These are phyloP conservation scores for Euphorbia lathyris DNA, from an alignment of 345 rosid genomes.

Conservation along the genomic window DNA sequence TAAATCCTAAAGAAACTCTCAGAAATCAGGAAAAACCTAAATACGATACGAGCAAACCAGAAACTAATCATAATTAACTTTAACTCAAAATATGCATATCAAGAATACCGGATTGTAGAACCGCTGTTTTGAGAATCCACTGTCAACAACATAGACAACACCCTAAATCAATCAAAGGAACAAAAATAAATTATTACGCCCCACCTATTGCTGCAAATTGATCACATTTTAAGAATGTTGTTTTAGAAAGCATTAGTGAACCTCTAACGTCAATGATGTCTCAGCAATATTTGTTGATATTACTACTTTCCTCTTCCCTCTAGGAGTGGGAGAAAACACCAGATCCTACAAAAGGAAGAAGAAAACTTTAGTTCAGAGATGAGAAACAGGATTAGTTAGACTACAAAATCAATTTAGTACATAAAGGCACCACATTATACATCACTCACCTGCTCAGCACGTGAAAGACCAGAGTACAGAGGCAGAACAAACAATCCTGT, in stretches of 20 bases:
- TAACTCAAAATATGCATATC: conserved; percentile 14
- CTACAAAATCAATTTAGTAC: conserved; percentile 7
- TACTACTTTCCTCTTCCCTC: conserved; percentile 91
- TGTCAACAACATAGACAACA: conserved; percentile 86
- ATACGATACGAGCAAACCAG: background rate
- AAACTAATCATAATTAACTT: conserved; percentile 6
- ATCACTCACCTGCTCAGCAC: conserved; percentile 63
- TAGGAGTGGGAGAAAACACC: conserved; percentile 81
- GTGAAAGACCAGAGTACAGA: conserved; percentile 87
- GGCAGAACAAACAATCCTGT: conserved; percentile 80
- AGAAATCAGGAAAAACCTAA: background rate
- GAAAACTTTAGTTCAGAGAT: conserved; percentile 3
- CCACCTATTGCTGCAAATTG: conserved; percentile 1
- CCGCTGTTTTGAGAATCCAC: conserved; percentile 94
- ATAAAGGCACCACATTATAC: background rate
- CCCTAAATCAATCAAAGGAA: conserved; percentile 53
- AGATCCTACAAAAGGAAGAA: conserved; percentile 50
- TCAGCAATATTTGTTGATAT: conserved; percentile 93
- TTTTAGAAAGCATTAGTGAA: conserved; percentile 16
- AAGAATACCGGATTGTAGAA: conserved; percentile 86
- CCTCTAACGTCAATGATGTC: conserved; percentile 95
- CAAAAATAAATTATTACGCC: conserved; percentile 14
- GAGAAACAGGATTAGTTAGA: conserved; percentile 8
- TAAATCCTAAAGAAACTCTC: background rate
- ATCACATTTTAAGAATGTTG: conserved; percentile 2